Base-by-base conservation (phyloP, 2,329 filamentous ascomycete genomes). In the Cordyceps fumosorosea region DNA sequence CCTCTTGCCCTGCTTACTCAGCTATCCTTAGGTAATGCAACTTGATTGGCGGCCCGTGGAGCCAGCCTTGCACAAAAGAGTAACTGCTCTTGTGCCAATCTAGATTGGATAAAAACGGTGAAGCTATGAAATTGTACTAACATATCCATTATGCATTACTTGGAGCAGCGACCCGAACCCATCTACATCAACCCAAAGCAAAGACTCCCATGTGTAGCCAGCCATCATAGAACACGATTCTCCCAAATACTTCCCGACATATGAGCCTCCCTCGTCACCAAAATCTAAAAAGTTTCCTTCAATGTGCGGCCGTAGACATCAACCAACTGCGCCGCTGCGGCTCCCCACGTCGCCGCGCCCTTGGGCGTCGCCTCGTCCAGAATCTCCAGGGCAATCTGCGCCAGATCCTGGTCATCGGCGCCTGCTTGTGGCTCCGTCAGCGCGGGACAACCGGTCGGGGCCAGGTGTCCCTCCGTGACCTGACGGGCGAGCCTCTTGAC, bases 341-440 rank as follows among this genome's bases (percentile, higher is more conserved):
- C 66, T 2, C 74, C 75, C 74, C 74, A 77, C 1, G 69, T 73
- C 18, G 69, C 66, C 11, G 70, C 58, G 20, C 22, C 61, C 20
- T 62, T 63, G 10, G 67, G 68, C 44, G 67, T 61, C 5, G 65
- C 67, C 22, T 68, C 68, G 2, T 69, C 68, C 34, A 76, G 64
- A 44, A 75, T 61, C 37, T 75, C 73, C 67, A 68, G 69, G 6
- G 74, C 75, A 56, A 76, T 65, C 34, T 67, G 69, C 29, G 74
- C 68, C 22, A 74, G 64, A 29, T 73, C 73, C 11, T 67, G 65
- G 1, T 64, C 63, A 5, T 60, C 34, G 14, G 40, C 11, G 57
- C 53, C 44, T 6, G 56, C 50, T 14, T 65, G 24, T 63, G 42
- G 34, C 4, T 2, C 42, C 18, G 40, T 4, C 34, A 56, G 16